Percentiles rank a stretch among this genome's conserved stretches.
phyloP scores from a whole-genome alignment of 768 basidiomycete genomes.

The Paxillus involutus region DNA sequence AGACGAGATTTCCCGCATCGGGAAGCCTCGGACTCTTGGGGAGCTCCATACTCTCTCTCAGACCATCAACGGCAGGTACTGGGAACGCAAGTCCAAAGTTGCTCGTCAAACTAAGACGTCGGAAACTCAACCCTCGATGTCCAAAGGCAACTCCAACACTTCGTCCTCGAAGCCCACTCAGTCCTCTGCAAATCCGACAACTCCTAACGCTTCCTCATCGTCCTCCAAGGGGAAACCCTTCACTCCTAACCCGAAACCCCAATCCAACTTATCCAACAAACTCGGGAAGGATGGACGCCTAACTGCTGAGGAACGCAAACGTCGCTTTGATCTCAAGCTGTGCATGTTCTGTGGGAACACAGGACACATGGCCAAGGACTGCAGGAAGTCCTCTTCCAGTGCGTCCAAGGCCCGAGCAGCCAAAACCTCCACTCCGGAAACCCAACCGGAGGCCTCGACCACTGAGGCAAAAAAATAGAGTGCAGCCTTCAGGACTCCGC shows the following conservation, averaged over 20 bases:
- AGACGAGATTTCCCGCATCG: background rate
- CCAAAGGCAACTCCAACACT: too few species aligned
- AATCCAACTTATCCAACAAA: too few species aligned
- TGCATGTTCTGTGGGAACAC: constrained; percentile 2
- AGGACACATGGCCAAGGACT: background rate
- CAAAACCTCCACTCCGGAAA: background rate
- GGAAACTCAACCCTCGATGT: too few species aligned
- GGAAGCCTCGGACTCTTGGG: too few species aligned
- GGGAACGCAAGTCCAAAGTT: too few species aligned
- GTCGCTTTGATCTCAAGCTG: background rate
- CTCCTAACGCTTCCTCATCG: background rate
- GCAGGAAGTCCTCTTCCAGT: background rate
- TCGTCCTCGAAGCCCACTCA: too few species aligned
- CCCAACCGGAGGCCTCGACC: background rate
- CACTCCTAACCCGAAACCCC: too few species aligned
- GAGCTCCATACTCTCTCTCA: too few species aligned
- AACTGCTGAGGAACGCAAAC: background rate
- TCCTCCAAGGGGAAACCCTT: background rate
- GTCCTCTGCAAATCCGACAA: too few species aligned
- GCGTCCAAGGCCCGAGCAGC: background rate
- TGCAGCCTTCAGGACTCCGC: background rate
- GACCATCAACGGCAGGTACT: too few species aligned
- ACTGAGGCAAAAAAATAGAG: constrained; percentile 6
- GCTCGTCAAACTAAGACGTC: too few species aligned
- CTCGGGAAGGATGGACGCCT: background rate